Conservation (phyloP, 805 yeast genomes). For the Pichia ethanolica region DNA sequence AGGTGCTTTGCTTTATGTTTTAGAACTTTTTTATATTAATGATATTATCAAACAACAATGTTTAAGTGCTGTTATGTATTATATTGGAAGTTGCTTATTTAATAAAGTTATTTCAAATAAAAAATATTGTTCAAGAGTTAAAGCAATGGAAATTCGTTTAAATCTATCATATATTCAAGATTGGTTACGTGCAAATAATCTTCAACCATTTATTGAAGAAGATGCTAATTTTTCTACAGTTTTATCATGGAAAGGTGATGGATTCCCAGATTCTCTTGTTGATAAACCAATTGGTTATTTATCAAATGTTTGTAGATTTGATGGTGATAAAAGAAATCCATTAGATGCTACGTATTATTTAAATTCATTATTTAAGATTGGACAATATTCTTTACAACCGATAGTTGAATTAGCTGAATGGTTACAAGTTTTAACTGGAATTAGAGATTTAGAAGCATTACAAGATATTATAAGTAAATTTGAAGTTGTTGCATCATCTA, state of each 20-base stretch:
- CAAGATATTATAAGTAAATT: slow-evolving; percentile 46
- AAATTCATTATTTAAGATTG: slow-evolving; percentile 55
- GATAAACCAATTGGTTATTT: slow-evolving; percentile 17
- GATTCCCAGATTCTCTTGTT: slow-evolving; percentile 29
- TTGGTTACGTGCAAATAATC: slow-evolving; percentile 75
- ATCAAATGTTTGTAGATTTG: slow-evolving; percentile 25
- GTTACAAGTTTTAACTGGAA: slow-evolving; percentile 76
- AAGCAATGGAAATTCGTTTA: slow-evolving; percentile 84
- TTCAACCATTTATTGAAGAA: slow-evolving; percentile 33
- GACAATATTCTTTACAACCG: slow-evolving; percentile 62
- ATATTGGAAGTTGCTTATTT: slow-evolving; percentile 67
- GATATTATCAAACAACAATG: slow-evolving; percentile 73
- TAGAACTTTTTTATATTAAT: slow-evolving; percentile 75
- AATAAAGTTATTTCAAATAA: slow-evolving; percentile 63
- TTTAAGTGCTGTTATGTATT: slow-evolving; percentile 67
- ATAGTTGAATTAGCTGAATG: slow-evolving; percentile 78
- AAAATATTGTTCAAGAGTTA: slow-evolving; percentile 67
- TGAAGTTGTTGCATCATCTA: slow-evolving; percentile 56
- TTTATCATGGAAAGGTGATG: slow-evolving; percentile 12
- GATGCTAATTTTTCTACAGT: slow-evolving; percentile 19
- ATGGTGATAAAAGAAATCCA: slow-evolving; percentile 31
- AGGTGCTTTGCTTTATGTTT: slow-evolving; percentile 81
- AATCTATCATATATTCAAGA: slow-evolving; percentile 85
- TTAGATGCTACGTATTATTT: slow-evolving; percentile 52
- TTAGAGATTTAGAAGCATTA: slow-evolving; percentile 48